Conservation (phyloP, 2,329 filamentous ascomycete genomes). For the Colletotrichum sp. region DNA sequence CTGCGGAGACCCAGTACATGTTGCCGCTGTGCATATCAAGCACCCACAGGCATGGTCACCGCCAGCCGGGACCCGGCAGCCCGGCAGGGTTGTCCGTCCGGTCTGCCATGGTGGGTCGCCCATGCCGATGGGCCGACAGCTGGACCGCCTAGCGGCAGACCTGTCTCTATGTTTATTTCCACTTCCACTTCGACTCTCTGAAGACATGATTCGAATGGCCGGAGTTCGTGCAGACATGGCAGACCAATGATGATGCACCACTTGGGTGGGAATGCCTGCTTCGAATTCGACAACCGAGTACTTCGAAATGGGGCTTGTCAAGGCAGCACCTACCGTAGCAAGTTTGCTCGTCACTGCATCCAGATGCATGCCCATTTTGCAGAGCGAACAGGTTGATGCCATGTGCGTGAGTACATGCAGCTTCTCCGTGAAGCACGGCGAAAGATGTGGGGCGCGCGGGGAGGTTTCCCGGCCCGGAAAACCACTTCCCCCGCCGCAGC, state of each 20-base stretch:
- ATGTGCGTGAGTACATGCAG: neutral
- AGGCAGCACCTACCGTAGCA: neutral
- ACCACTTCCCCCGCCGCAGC: neutral
- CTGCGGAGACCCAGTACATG: neutral
- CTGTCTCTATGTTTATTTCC: no score
- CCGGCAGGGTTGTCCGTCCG: neutral
- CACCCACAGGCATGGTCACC: neutral
- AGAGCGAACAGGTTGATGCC: neutral
- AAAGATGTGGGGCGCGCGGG: neutral
- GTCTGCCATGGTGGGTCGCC: neutral
- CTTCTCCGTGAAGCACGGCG: neutral
- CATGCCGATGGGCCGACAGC: neutral
- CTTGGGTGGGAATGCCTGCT: neutral
- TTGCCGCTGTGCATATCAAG: neutral
- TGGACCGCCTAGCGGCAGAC: neutral
- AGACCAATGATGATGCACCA: neutral
- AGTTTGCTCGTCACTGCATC: neutral
- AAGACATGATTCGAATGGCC: neutral
- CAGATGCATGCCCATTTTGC: neutral
- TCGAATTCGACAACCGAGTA: neutral
- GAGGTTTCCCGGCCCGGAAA: neutral
- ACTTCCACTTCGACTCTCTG: neutral
- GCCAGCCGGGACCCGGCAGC: neutral
- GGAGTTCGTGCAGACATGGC: neutral
- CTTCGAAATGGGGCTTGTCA: neutral